Evolutionary conservation across 2,329 filamentous ascomycete species (phyloP).

Genomic region (Ascochyta lentis): DNA sequence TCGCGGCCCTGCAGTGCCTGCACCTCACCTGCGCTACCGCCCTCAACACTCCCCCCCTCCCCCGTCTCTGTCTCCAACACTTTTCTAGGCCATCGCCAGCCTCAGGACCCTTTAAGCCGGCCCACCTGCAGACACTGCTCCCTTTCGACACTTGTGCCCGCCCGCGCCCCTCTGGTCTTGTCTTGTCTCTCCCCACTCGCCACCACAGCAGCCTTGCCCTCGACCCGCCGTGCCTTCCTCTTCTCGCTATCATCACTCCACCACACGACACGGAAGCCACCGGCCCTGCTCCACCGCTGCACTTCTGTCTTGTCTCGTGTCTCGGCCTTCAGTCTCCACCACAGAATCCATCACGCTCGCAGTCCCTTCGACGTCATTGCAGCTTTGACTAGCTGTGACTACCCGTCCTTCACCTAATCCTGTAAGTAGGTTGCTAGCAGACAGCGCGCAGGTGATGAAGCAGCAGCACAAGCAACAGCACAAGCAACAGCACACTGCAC

Average conservation of each 20-base stretch:
- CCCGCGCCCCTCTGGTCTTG: slow-evolving; percentile 7
- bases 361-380: slow-evolving; percentile 40
- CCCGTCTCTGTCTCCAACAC: slow-evolving; percentile 28
- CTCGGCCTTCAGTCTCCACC: background rate
- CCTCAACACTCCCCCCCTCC: slow-evolving; percentile 41
- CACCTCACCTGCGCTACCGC: slow-evolving; percentile 40
- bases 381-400: slow-evolving; percentile 42
- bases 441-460: background rate
- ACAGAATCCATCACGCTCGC: slow-evolving; percentile 22
- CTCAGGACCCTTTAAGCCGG: slow-evolving; percentile 40
- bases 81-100: slow-evolving; percentile 44
- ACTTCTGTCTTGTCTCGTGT: slow-evolving; percentile 27
- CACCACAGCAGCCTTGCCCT: slow-evolving; percentile 8
- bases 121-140: slow-evolving; percentile 27
- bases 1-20: slow-evolving; percentile 29
- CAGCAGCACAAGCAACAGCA: background rate
- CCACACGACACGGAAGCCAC: slow-evolving; percentile 34
- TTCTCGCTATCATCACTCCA: background rate
- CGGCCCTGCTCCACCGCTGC: slow-evolving; percentile 28
- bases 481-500: background rate
- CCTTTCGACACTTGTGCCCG: slow-evolving; percentile 20
- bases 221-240: slow-evolving; percentile 15
- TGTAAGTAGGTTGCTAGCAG: slow-evolving; percentile 23
- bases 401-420: slow-evolving; percentile 27
- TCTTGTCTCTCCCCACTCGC: slow-evolving; percentile 12